Base-by-base conservation (phyloP, 2,329 filamentous ascomycete species). In the Chaetomium strumarium region DNA sequence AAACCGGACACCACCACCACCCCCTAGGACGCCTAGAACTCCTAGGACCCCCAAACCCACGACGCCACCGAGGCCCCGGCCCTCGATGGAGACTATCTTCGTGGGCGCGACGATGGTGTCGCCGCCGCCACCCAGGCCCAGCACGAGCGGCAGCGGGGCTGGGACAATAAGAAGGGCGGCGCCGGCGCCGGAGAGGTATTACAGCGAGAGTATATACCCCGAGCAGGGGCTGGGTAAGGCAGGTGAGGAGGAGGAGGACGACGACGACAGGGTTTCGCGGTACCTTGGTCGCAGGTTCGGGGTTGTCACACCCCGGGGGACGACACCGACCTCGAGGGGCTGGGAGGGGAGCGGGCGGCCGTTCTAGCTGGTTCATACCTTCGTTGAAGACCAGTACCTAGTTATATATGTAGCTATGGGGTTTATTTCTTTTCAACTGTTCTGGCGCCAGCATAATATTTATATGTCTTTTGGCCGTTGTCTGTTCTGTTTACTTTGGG, bases 161-260 rank as follows among this genome's bases (percentile, higher is more conserved):
- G 36, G 40, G 30, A 51, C 53, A 6, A 55, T 53, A 24, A 24
- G 24, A n/a, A n/a, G n/a, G n/a, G n/a, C n/a, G 24, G 24, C 24
- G 24, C 54, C 53, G 17, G 46, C 48, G 20, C 45, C 60, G 7
- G 63, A 62, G 54, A 52, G 58, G 19, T 62, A 60, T 46, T 65
- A 64, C 55, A 62, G 60, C 52, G 60, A 60, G 47, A 63, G 61
- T 40, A 59, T 62, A 14, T 63, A 64, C 20, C 61, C 62, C 6
- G 61, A 63, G 40, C 46, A 47, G 13, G 31, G 29, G 13, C 11
- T 37, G 38, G 33, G 39, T 29, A 13, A n/a, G 49, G 52, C 3
- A 33, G 19, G 13, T 16, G 49, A 19, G 20, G 50, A 13, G 12
- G 43, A 59, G 40, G 52, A 53, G 20, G 55, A 59, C 40, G 49